Evolutionary conservation across 768 basidiomycete genomes (phyloP).

Genomic region (Fistulinella prunicolor): DNA sequence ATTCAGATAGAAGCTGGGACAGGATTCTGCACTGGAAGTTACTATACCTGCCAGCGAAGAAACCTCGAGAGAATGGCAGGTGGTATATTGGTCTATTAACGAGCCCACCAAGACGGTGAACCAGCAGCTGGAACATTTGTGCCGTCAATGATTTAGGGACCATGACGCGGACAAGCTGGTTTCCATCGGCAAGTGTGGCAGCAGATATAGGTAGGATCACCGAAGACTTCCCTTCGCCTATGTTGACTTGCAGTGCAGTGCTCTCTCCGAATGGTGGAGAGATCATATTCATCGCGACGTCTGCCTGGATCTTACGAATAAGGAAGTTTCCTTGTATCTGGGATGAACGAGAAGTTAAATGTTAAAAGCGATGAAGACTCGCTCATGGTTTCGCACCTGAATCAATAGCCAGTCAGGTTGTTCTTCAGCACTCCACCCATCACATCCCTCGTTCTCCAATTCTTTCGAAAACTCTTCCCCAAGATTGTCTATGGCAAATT

Average conservation of each 20-base stretch:
- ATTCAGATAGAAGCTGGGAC: slow-evolving; percentile 22
- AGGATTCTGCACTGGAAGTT: slow-evolving; percentile 29
- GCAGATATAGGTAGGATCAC: slow-evolving; percentile 45
- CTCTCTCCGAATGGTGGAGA: slow-evolving; percentile 33
- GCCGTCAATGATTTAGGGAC: slow-evolving; percentile 41
- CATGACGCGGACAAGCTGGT: slow-evolving; percentile 42
- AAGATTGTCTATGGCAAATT: not conserved
- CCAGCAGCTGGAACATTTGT: slow-evolving; percentile 46
- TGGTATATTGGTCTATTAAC: slow-evolving; percentile 43
- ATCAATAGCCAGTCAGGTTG: not conserved
- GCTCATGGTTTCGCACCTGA: not conserved
- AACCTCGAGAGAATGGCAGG: slow-evolving; percentile 43
- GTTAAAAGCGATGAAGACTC: not conserved
- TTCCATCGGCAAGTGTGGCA: slow-evolving; percentile 39
- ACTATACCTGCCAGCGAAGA: slow-evolving; percentile 17
- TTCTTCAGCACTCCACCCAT: not conserved
- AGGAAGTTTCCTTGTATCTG: not conserved
- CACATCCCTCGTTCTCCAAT: not conserved
- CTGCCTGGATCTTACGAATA: not conserved
- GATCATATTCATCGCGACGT: slow-evolving; percentile 34
- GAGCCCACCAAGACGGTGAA: slow-evolving; percentile 15
- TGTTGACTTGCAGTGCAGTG: slow-evolving; percentile 38
- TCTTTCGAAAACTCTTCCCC: not conserved
- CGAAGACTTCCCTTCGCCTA: slow-evolving; percentile 31
- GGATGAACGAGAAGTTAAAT: not conserved